Conservation (phyloP, 768 basidiomycete genomes). For the Nidularia pulvinata region DNA sequence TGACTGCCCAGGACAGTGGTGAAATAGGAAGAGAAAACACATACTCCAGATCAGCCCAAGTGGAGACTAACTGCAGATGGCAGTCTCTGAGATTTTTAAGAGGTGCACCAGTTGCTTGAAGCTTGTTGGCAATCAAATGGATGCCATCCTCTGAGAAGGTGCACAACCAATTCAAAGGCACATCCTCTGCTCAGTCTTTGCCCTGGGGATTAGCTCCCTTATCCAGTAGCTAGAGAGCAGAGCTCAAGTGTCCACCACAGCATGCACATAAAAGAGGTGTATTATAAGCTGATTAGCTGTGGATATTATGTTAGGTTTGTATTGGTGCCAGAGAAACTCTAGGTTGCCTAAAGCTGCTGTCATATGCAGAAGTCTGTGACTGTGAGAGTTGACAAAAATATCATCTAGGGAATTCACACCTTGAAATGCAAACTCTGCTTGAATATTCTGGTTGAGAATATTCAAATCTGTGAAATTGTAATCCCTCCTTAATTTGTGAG, state of each 20-base stretch:
- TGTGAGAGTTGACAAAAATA: neutral
- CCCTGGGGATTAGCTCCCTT: neutral
- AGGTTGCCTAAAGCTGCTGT: neutral
- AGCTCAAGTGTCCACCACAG: neutral
- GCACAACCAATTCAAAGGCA: neutral
- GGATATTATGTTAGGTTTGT: neutral
- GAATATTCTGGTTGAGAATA: neutral
- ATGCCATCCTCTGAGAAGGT: neutral
- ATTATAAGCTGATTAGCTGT: neutral
- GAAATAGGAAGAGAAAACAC: neutral
- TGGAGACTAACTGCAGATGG: neutral
- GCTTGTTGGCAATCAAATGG: neutral
- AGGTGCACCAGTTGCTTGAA: neutral
- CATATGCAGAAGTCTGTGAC: neutral
- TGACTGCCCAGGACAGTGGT: neutral
- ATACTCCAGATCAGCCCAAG: neutral
- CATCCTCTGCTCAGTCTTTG: neutral
- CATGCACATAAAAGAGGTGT: neutral
- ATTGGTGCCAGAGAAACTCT: neutral
- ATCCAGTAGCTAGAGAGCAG: neutral
- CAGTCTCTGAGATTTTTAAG: neutral
- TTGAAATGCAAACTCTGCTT: neutral
- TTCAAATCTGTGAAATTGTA: neutral
- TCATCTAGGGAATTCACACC: neutral
- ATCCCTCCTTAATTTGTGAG: neutral